Percentiles rank a stretch among this genome's conserved stretches.
phyloP scores from a whole-genome alignment of 768 basidiomycete genomes.

The Tricholoma bakamatsutake region DNA sequence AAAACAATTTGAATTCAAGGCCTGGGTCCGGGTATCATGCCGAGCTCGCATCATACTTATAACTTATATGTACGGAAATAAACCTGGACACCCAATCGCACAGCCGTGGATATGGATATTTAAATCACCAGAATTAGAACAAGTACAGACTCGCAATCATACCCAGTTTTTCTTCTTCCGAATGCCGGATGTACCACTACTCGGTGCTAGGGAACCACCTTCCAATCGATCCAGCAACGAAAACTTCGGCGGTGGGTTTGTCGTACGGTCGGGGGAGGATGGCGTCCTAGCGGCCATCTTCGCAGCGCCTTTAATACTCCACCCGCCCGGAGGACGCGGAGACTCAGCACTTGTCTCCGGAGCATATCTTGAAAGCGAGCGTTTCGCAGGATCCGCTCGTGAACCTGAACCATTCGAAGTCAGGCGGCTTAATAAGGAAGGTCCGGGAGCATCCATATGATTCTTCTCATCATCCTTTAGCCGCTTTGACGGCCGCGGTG shows the following conservation, averaged over 20 bases:
- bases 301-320: slow-evolving; percentile 53
- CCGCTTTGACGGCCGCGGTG: slow-evolving; percentile 30
- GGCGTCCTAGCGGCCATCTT: slow-evolving; percentile 6
- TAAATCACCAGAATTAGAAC: neutral
- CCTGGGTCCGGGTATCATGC: too few relatives aligned
- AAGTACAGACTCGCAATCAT: slow-evolving; percentile 6
- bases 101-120: neutral
- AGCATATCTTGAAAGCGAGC: slow-evolving; percentile 1
- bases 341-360: neutral
- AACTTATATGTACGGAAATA: neutral
- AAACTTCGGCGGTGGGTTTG: slow-evolving; percentile 15
- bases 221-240: slow-evolving; percentile 32
- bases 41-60: too few relatives aligned
- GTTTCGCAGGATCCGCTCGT: slow-evolving; percentile 2
- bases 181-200: slow-evolving; percentile 10
- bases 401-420: slow-evolving; percentile 11
- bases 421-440: slow-evolving; percentile 41
- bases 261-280: neutral
- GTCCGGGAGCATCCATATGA: slow-evolving; percentile 16
- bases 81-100: neutral
- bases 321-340: slow-evolving; percentile 31
- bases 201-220: slow-evolving; percentile 9
- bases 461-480: slow-evolving; percentile 19
- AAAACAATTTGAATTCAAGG: too few relatives aligned
- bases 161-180: slow-evolving; percentile 22